Evolutionary conservation across 441 rosid genomes (phyloP).

Genomic region (Bruguiera hainesii): DNA sequence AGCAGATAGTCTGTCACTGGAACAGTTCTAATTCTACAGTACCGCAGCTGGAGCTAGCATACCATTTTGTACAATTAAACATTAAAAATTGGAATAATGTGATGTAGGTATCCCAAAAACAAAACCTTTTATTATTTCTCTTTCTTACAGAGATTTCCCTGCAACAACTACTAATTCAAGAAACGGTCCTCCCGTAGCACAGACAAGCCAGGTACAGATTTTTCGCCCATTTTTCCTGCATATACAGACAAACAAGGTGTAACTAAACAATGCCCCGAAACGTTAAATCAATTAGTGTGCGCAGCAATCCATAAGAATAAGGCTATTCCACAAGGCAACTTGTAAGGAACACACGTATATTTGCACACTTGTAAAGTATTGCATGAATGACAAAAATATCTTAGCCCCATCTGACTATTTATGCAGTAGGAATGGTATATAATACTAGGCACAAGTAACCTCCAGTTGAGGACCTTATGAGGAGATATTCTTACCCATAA

Average conservation of each 20-base stretch:
- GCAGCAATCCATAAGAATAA: too few relatives aligned
- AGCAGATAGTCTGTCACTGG: not conserved
- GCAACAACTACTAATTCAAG: constrained; percentile 32
- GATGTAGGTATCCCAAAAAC: not conserved
- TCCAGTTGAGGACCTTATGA: not conserved
- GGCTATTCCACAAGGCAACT: too few relatives aligned
- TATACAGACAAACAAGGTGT: not conserved
- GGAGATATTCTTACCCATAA: not conserved
- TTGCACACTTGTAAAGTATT: too few relatives aligned
- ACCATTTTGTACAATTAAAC: constrained; percentile 21
- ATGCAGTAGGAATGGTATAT: too few relatives aligned
- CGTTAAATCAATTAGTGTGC: too few relatives aligned
- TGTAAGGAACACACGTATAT: too few relatives aligned
- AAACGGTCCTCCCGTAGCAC: constrained; percentile 90
- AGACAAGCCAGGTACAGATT: constrained; percentile 86
- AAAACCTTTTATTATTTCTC: constrained; percentile 9
- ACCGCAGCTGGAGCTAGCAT: constrained; percentile 11
- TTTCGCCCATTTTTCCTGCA: constrained; percentile 95
- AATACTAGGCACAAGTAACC: not conserved
- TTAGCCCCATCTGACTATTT: not conserved
- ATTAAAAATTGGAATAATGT: constrained; percentile 3
- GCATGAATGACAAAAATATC: not conserved
- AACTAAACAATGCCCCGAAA: not conserved
- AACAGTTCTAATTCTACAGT: not conserved
- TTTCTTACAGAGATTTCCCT: constrained; percentile 13